Evolutionary conservation across 2,329 filamentous ascomycete genomes (phyloP), one percentile per base, ranked within the genome.

Genomic region (Aspergillus pseudoviridinutans): DNA sequence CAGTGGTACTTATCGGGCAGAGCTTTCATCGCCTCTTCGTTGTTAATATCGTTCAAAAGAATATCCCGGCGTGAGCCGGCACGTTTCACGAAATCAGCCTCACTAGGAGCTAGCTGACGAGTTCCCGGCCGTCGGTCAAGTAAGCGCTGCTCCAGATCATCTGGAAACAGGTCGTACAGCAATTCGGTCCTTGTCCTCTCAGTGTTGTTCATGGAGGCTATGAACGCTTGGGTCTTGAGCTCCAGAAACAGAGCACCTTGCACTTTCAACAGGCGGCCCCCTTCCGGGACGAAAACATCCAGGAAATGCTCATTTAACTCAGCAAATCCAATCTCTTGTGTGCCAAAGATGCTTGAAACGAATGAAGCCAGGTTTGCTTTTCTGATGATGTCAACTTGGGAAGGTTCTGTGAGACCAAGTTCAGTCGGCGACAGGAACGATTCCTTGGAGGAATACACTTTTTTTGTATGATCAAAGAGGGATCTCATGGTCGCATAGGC

Each of bases 301-400:
- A 88, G 75, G 66, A 88, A 88, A 62, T 82, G 78, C 49, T 85
- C 81, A 64, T 88, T 85, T 47, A 88, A 72, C 60, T 87, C 83
- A 51, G 81, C 82, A 63, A 88, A 87, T 9, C 83, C 83, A 58
- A 87, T 83, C 67, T 86, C 84, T 63, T 85, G 82, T 17, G 84
- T 82, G n/a, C 80, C 80, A 64, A 88, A 86, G 27, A 87, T 81
- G 60, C 82, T 84, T 0, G 83, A 84, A 28, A 86, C 80, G 66
- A 87, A 88, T 0, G 84, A 86, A 10, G 85, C 85, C 51, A 87
- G 75, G 63, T 88, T 88, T 44, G 85, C 84, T 67, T 84, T 87
- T 55, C 84, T 79, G 55, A 88, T 82, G 49, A 82, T 82, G 57
- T 84, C 83, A 44, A 85, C 74, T 64, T 87, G 83, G 9, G 75